A percentile compares a stretch with the other conserved stretches of the same genome.
These are phyloP conservation scores for Dictyostelium purpureum DNA, from an alignment of 78 protist species.

Conservation along the genomic window DNA sequence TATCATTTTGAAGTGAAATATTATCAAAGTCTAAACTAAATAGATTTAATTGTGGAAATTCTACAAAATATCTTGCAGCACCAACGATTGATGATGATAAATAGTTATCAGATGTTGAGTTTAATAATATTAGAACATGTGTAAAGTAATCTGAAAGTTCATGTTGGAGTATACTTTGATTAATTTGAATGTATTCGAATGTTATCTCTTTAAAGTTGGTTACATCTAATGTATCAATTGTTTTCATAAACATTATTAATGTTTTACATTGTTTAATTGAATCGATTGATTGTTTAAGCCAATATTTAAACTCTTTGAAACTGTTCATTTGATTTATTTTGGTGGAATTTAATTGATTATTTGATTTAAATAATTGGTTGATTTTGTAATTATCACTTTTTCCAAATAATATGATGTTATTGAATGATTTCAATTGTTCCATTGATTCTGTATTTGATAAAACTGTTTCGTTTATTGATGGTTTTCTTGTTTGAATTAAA, in stretches of 20 bases:
- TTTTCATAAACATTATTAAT: not conserved
- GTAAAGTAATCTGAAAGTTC: not conserved
- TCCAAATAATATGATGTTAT: too few species aligned
- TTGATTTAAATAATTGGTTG: too few species aligned
- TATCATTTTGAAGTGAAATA: not conserved
- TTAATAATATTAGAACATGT: not conserved
- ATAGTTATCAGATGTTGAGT: not conserved
- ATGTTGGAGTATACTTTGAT: conserved; percentile 7
- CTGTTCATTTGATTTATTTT: too few species aligned
- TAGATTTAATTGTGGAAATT: not conserved
- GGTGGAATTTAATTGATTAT: too few species aligned
- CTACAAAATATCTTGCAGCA: not conserved
- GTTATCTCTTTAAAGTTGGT: not conserved
- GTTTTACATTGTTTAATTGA: too few species aligned
- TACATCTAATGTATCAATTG: not conserved
- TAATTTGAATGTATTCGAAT: conserved; percentile 24
- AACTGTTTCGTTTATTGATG: too few species aligned
- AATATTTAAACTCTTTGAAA: too few species aligned
- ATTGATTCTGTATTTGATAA: too few species aligned
- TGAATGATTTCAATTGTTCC: too few species aligned
- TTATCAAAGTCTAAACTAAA: not conserved
- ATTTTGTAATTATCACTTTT: too few species aligned
- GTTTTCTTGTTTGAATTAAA: too few species aligned
- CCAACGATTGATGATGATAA: not conserved
- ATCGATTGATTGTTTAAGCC: too few species aligned